Evolutionary conservation across 495 filamentous ascomycete species (phyloP).

Genomic region (Talaromyces stipitatus): DNA sequence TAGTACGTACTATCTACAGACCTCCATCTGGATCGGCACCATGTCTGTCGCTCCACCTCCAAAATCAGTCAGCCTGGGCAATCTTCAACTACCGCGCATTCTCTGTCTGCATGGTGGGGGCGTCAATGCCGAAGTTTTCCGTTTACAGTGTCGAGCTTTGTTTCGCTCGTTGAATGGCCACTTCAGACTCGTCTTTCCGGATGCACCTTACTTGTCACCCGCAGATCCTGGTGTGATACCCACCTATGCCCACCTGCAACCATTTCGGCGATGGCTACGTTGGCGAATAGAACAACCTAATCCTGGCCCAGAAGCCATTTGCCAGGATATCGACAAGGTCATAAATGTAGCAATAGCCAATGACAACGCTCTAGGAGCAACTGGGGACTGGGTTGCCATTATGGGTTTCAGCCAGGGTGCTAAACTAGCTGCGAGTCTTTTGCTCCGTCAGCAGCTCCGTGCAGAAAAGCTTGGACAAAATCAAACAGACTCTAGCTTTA

Average conservation of each 20-base stretch:
- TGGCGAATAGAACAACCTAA: slow-evolving; percentile 33
- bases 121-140: slow-evolving; percentile 19
- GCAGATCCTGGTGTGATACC: slow-evolving; percentile 31
- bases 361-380: slow-evolving; percentile 21
- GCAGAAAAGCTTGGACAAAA: slow-evolving; percentile 6
- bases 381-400: slow-evolving; percentile 50
- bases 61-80: background rate
- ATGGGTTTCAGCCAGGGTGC: slow-evolving; percentile 53
- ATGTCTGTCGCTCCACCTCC: too few species aligned
- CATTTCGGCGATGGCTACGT: slow-evolving; percentile 53
- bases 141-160: slow-evolving; percentile 21
- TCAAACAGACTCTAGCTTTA: slow-evolving; percentile 1
- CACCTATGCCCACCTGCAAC: slow-evolving; percentile 38
- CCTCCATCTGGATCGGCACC: too few species aligned
- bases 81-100: slow-evolving; percentile 19
- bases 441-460: slow-evolving; percentile 40
- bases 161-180: slow-evolving; percentile 10
- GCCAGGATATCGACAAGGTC: slow-evolving; percentile 2
- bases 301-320: slow-evolving; percentile 1
- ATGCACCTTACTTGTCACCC: slow-evolving; percentile 19
- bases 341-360: slow-evolving; percentile 6
- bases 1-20: too few species aligned
- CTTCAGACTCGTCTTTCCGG: slow-evolving; percentile 22
- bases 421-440: slow-evolving; percentile 45
- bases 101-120: slow-evolving; percentile 31